Conservation (phyloP, 805 yeast genomes). For the Lachancea sp. region DNA sequence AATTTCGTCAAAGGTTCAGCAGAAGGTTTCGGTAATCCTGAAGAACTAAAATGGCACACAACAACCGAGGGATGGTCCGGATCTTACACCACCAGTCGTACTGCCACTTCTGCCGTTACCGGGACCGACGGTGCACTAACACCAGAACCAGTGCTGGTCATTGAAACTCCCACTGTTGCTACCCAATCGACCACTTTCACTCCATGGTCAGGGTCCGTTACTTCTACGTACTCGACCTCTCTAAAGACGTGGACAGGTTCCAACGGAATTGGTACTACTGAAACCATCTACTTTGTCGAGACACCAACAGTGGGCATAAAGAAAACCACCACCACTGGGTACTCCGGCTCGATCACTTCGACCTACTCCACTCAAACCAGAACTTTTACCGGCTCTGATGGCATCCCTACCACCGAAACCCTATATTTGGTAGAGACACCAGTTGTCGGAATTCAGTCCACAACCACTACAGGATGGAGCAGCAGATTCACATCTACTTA, state of each 20-base stretch:
- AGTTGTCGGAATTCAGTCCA: conserved; percentile 1
- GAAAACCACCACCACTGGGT: conserved; percentile 4
- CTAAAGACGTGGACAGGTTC: conserved; percentile 2
- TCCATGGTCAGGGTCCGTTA: conserved; percentile 11
- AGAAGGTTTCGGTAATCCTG: background rate
- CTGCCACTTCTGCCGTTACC: background rate
- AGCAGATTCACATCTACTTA: conserved; percentile 3
- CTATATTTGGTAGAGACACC: conserved; percentile 8
- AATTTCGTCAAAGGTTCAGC: conserved; percentile 2
- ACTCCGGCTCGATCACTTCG: conserved; percentile 6
- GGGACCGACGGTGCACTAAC: conserved; percentile 14
- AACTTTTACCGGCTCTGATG: conserved; percentile 5
- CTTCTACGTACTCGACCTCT: conserved; percentile 8
- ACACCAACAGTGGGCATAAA: conserved; percentile 8
- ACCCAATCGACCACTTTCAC: conserved; percentile 6
- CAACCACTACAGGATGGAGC: conserved; percentile 4
- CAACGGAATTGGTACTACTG: conserved; percentile 6
- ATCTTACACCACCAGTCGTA: conserved; percentile 1
- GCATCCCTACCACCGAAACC: conserved; percentile 6
- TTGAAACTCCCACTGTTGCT: conserved; percentile 13
- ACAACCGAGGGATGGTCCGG: conserved; percentile 10
- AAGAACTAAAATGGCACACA: conserved; percentile 2
- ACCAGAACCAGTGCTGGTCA: conserved; percentile 10
- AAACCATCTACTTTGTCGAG: conserved; percentile 5
- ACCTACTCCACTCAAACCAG: conserved; percentile 7